phyloP scores from a whole-genome alignment of 2,329 filamentous ascomycete genomes.

The Fusarium buharicum region DNA sequence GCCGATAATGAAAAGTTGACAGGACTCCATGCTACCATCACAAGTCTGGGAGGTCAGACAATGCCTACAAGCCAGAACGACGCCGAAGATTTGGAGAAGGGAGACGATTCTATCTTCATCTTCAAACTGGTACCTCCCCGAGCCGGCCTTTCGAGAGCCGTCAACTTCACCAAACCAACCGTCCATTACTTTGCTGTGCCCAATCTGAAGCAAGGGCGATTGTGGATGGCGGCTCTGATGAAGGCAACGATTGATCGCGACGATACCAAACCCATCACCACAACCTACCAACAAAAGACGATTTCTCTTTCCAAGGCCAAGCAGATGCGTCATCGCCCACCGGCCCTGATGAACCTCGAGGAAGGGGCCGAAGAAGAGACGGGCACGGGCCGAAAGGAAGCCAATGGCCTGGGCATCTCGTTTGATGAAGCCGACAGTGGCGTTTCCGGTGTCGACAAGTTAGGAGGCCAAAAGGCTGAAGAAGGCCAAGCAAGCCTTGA shows the following conservation, averaged over 20 bases:
- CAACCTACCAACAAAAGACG: slow-evolving; percentile 96
- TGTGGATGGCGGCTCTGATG: slow-evolving; percentile 99
- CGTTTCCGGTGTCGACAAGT: slow-evolving; percentile 56
- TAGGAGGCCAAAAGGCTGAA: slow-evolving; percentile 49
- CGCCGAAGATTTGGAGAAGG: slow-evolving; percentile 53
- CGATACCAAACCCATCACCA: slow-evolving; percentile 79
- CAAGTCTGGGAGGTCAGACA: slow-evolving; percentile 68
- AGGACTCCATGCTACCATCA: slow-evolving; percentile 89
- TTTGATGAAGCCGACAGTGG: slow-evolving; percentile 57
- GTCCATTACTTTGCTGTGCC: slow-evolving; percentile 98
- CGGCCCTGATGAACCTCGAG: slow-evolving; percentile 81
- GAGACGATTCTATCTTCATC: slow-evolving; percentile 86
- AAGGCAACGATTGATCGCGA: slow-evolving; percentile 98
- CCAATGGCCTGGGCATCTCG: slow-evolving; percentile 56
- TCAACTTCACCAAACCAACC: slow-evolving; percentile 97
- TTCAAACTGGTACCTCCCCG: slow-evolving; percentile 97
- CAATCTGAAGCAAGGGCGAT: slow-evolving; percentile 83
- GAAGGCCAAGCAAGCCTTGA: slow-evolving; percentile 47
- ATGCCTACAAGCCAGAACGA: slow-evolving; percentile 64
- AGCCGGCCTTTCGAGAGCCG: slow-evolving; percentile 84
- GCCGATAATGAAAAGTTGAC: slow-evolving; percentile 92
- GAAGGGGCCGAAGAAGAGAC: slow-evolving; percentile 49
- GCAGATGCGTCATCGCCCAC: slow-evolving; percentile 87
- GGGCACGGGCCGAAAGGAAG: slow-evolving; percentile 37
- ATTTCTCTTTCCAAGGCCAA: slow-evolving; percentile 91